phyloP scores from a whole-genome alignment of 495 filamentous ascomycete genomes.

The Evernia prunastri region DNA sequence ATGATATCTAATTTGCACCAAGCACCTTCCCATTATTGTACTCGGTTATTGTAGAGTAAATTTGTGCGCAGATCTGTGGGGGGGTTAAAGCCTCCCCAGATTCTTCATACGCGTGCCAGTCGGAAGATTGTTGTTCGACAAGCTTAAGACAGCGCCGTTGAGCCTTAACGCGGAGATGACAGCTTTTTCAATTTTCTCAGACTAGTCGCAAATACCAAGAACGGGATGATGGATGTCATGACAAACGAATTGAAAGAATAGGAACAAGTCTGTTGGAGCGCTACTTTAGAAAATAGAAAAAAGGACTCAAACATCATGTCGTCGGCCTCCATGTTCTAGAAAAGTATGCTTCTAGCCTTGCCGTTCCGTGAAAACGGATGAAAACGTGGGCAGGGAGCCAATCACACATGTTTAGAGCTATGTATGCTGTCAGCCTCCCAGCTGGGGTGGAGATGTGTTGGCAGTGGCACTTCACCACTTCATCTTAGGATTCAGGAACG shows the following conservation, averaged over 20 bases:
- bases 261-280: not conserved
- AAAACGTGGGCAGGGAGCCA: constrained; percentile 4
- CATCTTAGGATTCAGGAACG: not conserved
- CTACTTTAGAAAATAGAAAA: not conserved
- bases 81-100: not conserved
- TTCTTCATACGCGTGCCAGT: not conserved
- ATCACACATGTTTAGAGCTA: not conserved
- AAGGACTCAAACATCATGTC: not conserved
- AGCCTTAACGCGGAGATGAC: not conserved
- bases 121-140: not conserved
- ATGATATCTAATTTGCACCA: not conserved
- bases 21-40: too few species aligned
- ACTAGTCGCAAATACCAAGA: not conserved
- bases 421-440: too few species aligned
- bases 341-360: not conserved
- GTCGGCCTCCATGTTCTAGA: not conserved
- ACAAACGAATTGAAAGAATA: not conserved
- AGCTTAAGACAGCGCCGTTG: not conserved
- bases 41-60: too few species aligned
- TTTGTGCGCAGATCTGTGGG: not conserved
- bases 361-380: not conserved
- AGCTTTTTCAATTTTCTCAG: too few species aligned
- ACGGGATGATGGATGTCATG: not conserved
- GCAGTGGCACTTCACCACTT: too few species aligned
- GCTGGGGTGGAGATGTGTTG: not conserved